These are phyloP conservation scores for Abelmoschus esculentus DNA, from an alignment of 345 rosid genomes.

Conservation along the genomic window DNA sequence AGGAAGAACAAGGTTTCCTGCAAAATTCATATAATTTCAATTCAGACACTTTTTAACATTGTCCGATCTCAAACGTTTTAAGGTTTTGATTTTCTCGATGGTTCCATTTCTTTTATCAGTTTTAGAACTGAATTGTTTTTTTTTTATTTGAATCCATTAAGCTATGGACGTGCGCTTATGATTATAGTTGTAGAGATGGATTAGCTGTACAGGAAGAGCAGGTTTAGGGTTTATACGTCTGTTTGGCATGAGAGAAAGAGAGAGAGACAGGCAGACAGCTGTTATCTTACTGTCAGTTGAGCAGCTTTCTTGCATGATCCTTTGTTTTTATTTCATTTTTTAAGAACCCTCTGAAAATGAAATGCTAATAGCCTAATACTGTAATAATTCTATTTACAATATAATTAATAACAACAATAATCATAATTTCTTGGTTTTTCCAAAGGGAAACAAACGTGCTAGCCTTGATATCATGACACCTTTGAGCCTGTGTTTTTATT, in stretches of 20 bases:
- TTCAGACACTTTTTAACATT: neutral
- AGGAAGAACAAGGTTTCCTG: neutral
- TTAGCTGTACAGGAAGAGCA: constrained; percentile 15
- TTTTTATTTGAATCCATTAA: constrained; percentile 24
- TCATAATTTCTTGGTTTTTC: constrained; percentile 10
- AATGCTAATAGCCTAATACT: constrained; percentile 5
- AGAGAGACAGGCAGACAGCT: constrained; percentile 34
- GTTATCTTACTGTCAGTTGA: constrained; percentile 81
- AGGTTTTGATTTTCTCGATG: neutral
- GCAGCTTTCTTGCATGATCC: constrained; percentile 93
- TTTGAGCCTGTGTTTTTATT: constrained; percentile 16
- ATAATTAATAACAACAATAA: too few relatives aligned
- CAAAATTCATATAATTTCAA: neutral
- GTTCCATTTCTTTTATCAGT: neutral
- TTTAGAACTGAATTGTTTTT: neutral
- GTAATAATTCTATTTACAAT: too few relatives aligned
- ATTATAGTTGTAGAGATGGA: constrained; percentile 26
- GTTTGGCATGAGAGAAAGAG: constrained; percentile 28
- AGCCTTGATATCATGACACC: constrained; percentile 39
- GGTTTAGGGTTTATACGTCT: constrained; percentile 47
- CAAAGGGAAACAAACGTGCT: constrained; percentile 54
- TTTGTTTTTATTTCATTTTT: constrained; percentile 4
- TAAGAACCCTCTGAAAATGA: neutral
- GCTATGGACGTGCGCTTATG: constrained; percentile 41
- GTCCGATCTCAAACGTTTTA: neutral